phyloP scores from a whole-genome alignment of 345 rosid genomes.

The Hypericum perforatum region DNA sequence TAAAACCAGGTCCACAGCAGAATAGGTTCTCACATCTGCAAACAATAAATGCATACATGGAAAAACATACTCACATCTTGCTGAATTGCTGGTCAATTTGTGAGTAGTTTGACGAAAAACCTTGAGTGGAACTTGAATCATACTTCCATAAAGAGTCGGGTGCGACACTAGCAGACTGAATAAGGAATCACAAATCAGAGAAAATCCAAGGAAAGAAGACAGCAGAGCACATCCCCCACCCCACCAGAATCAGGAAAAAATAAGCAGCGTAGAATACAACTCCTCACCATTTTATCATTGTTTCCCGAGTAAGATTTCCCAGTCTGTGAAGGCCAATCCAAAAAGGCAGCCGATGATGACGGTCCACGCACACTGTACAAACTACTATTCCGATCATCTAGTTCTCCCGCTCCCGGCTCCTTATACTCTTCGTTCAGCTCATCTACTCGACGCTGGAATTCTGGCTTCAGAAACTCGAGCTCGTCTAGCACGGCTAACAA shows the following conservation, averaged over 20 bases:
- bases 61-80: constrained; percentile 54
- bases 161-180: constrained; percentile 40
- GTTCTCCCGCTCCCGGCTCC: constrained; percentile 21
- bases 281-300: constrained; percentile 33
- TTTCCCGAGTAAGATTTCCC: constrained; percentile 23
- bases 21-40: neutral
- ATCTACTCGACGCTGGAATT: constrained; percentile 40
- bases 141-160: constrained; percentile 48
- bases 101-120: constrained; percentile 26
- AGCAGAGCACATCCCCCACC: neutral
- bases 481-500: constrained; percentile 54
- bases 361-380: constrained; percentile 8
- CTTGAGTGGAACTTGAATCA: constrained; percentile 28
- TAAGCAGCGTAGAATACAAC: constrained; percentile 1
- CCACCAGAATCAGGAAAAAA: constrained; percentile 1
- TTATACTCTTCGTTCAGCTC: constrained; percentile 35
- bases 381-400: constrained; percentile 24
- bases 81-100: constrained; percentile 69
- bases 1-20: neutral
- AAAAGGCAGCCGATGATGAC: constrained; percentile 23
- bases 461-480: constrained; percentile 76
- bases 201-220: constrained; percentile 7
- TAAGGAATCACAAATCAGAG: constrained; percentile 10
- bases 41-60: constrained; percentile 2
- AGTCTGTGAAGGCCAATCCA: constrained; percentile 35